Evolutionary conservation across 768 basidiomycete genomes (phyloP).

Genomic region (Mycena leptocephala): DNA sequence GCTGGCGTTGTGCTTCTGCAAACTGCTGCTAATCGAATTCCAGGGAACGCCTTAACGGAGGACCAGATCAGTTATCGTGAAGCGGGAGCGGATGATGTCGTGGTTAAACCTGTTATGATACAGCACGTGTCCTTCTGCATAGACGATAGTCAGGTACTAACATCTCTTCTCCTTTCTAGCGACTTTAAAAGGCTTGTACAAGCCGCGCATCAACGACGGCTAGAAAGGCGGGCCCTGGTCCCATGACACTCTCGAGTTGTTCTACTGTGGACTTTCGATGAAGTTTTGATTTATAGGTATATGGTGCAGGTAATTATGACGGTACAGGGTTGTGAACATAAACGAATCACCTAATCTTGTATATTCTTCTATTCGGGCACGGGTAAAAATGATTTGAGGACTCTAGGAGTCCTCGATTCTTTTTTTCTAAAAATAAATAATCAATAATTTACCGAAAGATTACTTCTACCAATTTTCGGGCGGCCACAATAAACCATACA

Average conservation of each 20-base stretch:
- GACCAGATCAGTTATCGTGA: conserved; percentile 48
- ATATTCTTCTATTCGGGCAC: too few relatives aligned
- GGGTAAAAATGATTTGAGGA: too few relatives aligned
- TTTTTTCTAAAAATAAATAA: too few relatives aligned
- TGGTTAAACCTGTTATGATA: conserved; percentile 40
- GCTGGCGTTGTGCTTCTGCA: background rate
- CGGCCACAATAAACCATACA: too few relatives aligned
- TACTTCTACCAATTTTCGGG: too few relatives aligned
- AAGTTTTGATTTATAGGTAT: too few relatives aligned
- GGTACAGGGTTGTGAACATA: too few relatives aligned
- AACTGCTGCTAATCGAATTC: background rate
- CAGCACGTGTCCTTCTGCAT: conserved; percentile 30
- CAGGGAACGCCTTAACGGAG: conserved; percentile 41
- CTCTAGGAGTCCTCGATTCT: too few relatives aligned
- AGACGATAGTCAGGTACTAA: background rate
- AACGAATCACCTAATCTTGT: too few relatives aligned
- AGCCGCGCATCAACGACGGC: conserved; percentile 28
- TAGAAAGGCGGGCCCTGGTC: background rate
- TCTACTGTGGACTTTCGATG: too few relatives aligned
- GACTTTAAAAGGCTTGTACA: conserved; percentile 31
- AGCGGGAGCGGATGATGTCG: conserved; percentile 40
- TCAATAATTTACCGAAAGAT: too few relatives aligned
- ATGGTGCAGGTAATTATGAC: too few relatives aligned
- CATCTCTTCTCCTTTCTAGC: background rate
- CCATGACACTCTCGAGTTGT: background rate